Base-by-base conservation (phyloP, 108 stramenopile genomes). In the Pseudonitzschia pungens region DNA sequence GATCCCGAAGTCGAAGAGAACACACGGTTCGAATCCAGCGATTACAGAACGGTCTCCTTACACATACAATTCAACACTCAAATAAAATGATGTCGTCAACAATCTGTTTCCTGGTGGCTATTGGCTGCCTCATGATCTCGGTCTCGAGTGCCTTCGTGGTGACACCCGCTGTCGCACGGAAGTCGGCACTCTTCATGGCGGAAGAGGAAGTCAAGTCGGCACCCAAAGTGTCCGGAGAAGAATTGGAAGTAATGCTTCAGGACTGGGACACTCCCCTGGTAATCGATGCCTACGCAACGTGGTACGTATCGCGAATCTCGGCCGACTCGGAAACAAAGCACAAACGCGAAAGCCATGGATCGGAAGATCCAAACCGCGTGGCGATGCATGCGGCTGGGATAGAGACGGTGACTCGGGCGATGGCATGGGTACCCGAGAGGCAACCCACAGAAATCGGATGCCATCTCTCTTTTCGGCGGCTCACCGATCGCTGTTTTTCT, bases 241-340 rank as follows among this genome's bases (percentile, higher is more conserved):
- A 92, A 69, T 56, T 92, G 57, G 92, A 92, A 77, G n/a, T 75
- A 15, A 88, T 92, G 84, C 54, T 92, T 26, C 81, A 83, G 36
- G 87, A 92, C 41, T 89, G 86, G 89, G 92, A 92, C 48, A 53
- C 55, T 28, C 92, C 92, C 18, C 68, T 92, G 15, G 87, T 92
- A 0, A 78, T 92, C 16, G 92, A 92, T 81, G 92, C 92, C n/a
- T 92, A 90, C 69, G 92, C 89, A 4, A 92, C 91, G 18, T 92
- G 89, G 87, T 88, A 58, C 62, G 87, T 76, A 24, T 21, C 28
- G 6, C 36, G 62, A 21, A 36, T 58, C 29, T 31, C 24, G 10
- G 62, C 31, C 20, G 20, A 40, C 3, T 48, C 18, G 9, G 45
- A 48, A 48, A 48, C 7, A n/a, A n/a, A n/a, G n/a, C n/a, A n/a